Conservation (phyloP, 176 grass and related monocot genomes). For the Phyllostachys edulis region DNA sequence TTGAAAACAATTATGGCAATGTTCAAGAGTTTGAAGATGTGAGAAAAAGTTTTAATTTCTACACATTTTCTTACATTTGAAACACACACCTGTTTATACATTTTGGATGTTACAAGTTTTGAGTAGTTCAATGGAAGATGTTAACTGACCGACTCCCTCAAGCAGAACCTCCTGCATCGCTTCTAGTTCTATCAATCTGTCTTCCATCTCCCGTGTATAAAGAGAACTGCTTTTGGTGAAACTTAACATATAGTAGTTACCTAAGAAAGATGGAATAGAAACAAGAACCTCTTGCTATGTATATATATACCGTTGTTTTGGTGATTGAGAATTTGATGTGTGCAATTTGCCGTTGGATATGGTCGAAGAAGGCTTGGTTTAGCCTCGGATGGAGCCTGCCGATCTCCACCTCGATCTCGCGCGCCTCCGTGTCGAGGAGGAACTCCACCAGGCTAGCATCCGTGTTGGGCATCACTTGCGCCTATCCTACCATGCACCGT, state of each 20-base stretch:
- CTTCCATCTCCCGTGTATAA: constrained; percentile 61
- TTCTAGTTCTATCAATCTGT: constrained; percentile 80
- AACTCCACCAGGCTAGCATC: constrained; percentile 75
- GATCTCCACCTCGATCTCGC: constrained; percentile 90
- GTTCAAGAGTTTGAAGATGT: too few species aligned
- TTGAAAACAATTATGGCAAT: too few species aligned
- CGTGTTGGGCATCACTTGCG: constrained; percentile 68
- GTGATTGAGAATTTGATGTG: constrained; percentile 74
- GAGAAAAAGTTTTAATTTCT: too few species aligned
- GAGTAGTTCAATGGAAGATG: neutral
- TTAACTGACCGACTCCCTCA: constrained; percentile 76
- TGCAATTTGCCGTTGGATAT: constrained; percentile 60
- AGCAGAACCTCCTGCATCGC: constrained; percentile 87
- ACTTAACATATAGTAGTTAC: neutral
- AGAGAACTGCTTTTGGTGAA: too few species aligned
- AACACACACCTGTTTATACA: too few species aligned
- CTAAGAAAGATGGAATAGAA: neutral
- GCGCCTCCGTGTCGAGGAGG: constrained; percentile 91
- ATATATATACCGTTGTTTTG: constrained; percentile 48
- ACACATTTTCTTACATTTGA: too few species aligned
- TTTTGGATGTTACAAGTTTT: too few species aligned
- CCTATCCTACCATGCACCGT: constrained; percentile 26
- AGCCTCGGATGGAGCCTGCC: constrained; percentile 62
- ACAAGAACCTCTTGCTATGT: neutral
- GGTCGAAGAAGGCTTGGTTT: constrained; percentile 69